Evolutionary conservation across 148 eudicot genomes (phyloP), one percentile per base, ranked within the genome.

Genomic region (Chenopodium album): DNA sequence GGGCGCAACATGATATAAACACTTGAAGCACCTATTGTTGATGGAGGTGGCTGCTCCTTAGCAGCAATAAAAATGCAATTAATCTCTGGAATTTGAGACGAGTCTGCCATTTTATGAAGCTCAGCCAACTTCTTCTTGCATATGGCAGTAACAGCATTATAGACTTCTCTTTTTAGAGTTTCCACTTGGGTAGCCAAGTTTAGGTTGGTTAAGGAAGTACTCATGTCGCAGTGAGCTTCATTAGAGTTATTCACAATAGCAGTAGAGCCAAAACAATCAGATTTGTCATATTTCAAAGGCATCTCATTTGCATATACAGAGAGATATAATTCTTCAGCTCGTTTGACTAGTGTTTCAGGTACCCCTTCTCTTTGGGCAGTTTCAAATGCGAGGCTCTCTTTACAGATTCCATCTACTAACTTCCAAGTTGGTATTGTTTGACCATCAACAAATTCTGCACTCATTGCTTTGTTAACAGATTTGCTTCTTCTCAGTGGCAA

Each of bases 321-420:
- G 74, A 75, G 72, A 82, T 96, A 96, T 32, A 96, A 82, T 75
- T 89, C 93, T 84, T 92, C 90, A 66, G 99, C 99, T 84, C 99
- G 89, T 84, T 79, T 87, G 71, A 96, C 90, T 76, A 96, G 59
- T 46, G 84, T 73, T 76, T 85, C 92, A 37, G 94, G 95, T 80
- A 96, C 87, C 48, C 99, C 99, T 91, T 96, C 99, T 80, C 82
- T 90, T 70, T 86, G 85, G 76, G 99, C 99, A 71, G 99, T 94
- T 88, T 96, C 95, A 82, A 96, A 96, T 50, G 99, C 99, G 73
- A 96, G 99, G 85, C 99, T 96, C 79, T 96, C 98, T 90, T 85
- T 91, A 88, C 98, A 96, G 70, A 94, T 85, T 66, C 99, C 99
- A 85, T 96, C 99, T 5, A 88, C 88, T 82, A 96, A 87, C 85